Evolutionary conservation across 805 yeast genomes (phyloP).

Genomic region (Ogataea saltuana): DNA sequence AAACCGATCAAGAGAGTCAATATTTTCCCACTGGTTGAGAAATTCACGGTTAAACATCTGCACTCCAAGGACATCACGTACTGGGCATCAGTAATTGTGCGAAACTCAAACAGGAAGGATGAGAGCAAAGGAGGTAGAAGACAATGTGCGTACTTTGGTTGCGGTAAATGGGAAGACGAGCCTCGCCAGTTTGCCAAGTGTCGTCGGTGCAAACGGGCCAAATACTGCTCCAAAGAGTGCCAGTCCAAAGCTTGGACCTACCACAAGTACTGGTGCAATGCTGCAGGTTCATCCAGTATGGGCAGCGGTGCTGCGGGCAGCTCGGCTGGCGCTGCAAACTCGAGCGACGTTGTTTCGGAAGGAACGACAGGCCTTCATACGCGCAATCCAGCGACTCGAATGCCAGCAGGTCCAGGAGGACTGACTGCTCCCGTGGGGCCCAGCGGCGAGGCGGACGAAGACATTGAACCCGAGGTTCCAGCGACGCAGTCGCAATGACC

Average conservation of each 20-base stretch:
- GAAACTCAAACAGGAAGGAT: conserved; percentile 91
- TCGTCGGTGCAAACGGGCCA: conserved; percentile 89
- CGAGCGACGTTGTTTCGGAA: too few species aligned
- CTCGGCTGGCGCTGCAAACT: too few species aligned
- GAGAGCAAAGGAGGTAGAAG: conserved; percentile 85
- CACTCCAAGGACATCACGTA: conserved; percentile 81
- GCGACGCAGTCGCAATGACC: not conserved
- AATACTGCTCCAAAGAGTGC: conserved; percentile 91
- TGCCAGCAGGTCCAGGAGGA: not conserved
- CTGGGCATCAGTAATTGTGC: conserved; percentile 98
- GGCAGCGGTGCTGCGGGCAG: conserved; percentile 14
- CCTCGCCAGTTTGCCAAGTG: conserved; percentile 96
- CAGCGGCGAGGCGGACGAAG: not conserved
- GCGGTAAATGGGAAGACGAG: conserved; percentile 91
- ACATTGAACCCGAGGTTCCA: conserved; percentile 1
- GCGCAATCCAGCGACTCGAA: not conserved
- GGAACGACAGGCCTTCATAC: conserved; percentile 3
- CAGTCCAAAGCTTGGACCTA: conserved; percentile 90
- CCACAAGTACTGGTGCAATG: conserved; percentile 91
- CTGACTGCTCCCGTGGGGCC: not conserved
- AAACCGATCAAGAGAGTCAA: conserved; percentile 56
- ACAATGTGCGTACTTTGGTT: conserved; percentile 90
- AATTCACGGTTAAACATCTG: conserved; percentile 68
- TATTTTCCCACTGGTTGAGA: conserved; percentile 88
- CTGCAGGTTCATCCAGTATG: conserved; percentile 22